Evolutionary conservation across 106 monocot species (phyloP).

Genomic region (Dendrobium chrysotoxum): DNA sequence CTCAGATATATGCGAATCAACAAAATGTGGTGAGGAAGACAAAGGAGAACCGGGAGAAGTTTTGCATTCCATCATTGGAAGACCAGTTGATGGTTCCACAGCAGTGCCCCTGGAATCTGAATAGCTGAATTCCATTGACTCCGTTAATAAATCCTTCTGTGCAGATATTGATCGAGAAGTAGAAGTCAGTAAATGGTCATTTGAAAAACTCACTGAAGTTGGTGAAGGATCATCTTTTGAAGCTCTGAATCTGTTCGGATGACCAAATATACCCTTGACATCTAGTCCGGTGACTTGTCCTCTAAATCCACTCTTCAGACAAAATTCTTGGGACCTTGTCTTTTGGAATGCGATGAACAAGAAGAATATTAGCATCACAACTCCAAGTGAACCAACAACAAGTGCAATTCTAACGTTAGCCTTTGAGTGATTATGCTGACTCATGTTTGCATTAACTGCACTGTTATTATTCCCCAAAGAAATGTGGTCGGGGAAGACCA

Average conservation of each 20-base stretch:
- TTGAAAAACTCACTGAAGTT: conserved; percentile 64
- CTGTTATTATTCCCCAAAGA: conserved; percentile 26
- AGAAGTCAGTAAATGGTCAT: conserved; percentile 67
- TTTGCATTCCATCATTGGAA: conserved; percentile 11
- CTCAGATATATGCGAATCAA: conserved; percentile 17
- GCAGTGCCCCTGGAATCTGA: conserved; percentile 15
- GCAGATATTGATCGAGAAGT: conserved; percentile 46
- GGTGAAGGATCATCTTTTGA: conserved; percentile 45
- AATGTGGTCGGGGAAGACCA: conserved; percentile 28
- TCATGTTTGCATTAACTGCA: conserved; percentile 9
- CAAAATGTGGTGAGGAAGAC: conserved; percentile 28
- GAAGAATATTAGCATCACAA: conserved; percentile 58
- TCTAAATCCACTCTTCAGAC: conserved; percentile 45
- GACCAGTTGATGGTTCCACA: conserved; percentile 1
- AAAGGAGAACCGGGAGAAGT: conserved; percentile 26
- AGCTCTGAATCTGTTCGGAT: conserved; percentile 30
- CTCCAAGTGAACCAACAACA: conserved; percentile 72
- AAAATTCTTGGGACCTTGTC: conserved; percentile 62
- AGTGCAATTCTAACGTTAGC: conserved; percentile 43
- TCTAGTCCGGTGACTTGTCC: conserved; percentile 40
- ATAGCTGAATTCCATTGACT: conserved; percentile 35
- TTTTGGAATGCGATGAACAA: conserved; percentile 50
- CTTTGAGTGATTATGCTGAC: conserved; percentile 21
- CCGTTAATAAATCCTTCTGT: conserved; percentile 44
- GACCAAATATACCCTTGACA: conserved; percentile 43